Conservation (phyloP, 108 stramenopile genomes). For the Discostella stelligeroides region DNA sequence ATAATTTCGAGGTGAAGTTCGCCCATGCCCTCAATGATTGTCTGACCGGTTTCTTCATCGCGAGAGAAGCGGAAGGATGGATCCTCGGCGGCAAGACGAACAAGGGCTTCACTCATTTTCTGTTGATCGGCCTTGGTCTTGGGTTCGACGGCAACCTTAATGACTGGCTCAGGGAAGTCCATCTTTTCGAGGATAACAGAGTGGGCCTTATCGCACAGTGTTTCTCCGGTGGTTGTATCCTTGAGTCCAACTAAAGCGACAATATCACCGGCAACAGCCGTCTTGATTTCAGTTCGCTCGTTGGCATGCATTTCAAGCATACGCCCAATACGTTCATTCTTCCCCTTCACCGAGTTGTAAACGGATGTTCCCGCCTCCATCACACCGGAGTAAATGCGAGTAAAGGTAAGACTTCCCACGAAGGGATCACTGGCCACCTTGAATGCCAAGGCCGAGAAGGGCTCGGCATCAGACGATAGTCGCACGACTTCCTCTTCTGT, state of each 20-base stretch:
- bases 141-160: slow-evolving; percentile 97
- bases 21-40: slow-evolving; percentile 99
- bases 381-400: slow-evolving; percentile 96
- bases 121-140: slow-evolving; percentile 92
- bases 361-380: slow-evolving; percentile 88
- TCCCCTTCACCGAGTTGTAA: slow-evolving; percentile 98
- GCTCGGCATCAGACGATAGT: slow-evolving; percentile 87
- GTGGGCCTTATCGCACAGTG: slow-evolving; percentile 83
- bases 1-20: slow-evolving; percentile 99
- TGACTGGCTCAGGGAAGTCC: slow-evolving; percentile 99
- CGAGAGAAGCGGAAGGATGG: slow-evolving; percentile 95
- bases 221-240: slow-evolving; percentile 97
- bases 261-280: slow-evolving; percentile 95
- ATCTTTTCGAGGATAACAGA: slow-evolving; percentile 94
- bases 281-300: slow-evolving; percentile 91
- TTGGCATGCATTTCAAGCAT: slow-evolving; percentile 99
- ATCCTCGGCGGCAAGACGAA: slow-evolving; percentile 96
- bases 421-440: slow-evolving; percentile 98
- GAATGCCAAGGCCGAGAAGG: slow-evolving; percentile 95
- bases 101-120: slow-evolving; percentile 96
- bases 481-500: slow-evolving; percentile 66
- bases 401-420: slow-evolving; percentile 93
- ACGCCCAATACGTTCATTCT: slow-evolving; percentile 97
- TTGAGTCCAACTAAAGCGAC: slow-evolving; percentile 95
- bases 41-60: slow-evolving; percentile 98